A percentile compares a stretch with the other conserved stretches of the same genome.
Conservation (phyloP, 2,329 filamentous ascomycete genomes). For the Phialophora chinensis region DNA sequence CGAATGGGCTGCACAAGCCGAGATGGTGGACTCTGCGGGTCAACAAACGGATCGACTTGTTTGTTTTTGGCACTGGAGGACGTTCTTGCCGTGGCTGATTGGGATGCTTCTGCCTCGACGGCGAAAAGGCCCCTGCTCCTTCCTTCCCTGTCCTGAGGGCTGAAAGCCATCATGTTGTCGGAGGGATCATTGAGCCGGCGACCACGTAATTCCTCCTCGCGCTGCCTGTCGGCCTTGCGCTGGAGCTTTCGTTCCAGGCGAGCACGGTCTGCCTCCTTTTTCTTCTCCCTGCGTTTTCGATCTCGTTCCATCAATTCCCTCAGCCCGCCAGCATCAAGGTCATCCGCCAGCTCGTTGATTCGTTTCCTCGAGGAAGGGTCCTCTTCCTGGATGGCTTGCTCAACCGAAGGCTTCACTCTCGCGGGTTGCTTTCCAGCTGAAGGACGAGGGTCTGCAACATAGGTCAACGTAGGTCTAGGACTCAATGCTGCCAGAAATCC, state of each 20-base stretch:
- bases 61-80: conserved; percentile 9
- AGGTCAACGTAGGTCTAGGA: conserved; percentile 82
- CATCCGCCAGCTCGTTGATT: conserved; percentile 76
- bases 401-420: conserved; percentile 28
- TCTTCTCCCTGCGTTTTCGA: conserved; percentile 76
- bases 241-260: conserved; percentile 57
- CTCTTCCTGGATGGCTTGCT: conserved; percentile 64
- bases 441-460: conserved; percentile 69
- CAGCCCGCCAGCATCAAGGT: conserved; percentile 81
- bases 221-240: conserved; percentile 59
- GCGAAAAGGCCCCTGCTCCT: conserved; percentile 18
- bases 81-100: conserved; percentile 9
- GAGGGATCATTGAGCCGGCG: conserved; percentile 9
- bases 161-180: conserved; percentile 49
- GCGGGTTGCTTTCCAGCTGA: conserved; percentile 49
- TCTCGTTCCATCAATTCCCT: conserved; percentile 91
- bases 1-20: conserved; percentile 28
- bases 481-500: conserved; percentile 80
- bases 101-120: conserved; percentile 26
- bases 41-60: conserved; percentile 29
- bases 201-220: conserved; percentile 60
- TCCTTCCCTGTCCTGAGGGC: conserved; percentile 56
- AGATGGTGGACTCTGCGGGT: conserved; percentile 20
- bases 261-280: conserved; percentile 72
- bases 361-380: conserved; percentile 64